Base-by-base conservation (phyloP, 768 basidiomycete species). In the Dendrothele bispora region DNA sequence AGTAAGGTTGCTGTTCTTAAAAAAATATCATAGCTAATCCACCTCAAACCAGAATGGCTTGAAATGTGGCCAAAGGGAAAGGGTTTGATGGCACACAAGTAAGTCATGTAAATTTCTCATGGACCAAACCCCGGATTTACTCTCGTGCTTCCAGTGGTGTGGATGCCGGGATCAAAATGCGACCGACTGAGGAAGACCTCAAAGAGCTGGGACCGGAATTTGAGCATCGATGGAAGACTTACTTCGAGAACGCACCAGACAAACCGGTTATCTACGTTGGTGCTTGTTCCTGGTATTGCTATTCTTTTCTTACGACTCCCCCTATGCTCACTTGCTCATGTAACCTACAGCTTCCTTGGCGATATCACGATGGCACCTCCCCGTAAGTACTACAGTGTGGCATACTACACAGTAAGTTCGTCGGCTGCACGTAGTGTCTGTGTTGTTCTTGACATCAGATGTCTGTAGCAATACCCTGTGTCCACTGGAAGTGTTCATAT, bases 101-200 rank as follows among this genome's bases (percentile, higher is more conserved):
- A 32, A 32, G 30, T 32, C n/a, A 10, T 32, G 30, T n/a, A 32
- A 10, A 32, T 32, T 10, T 32, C 10, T 10, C 10, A 32, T 32
- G n/a, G 30, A 32, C 10, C n/a, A 32, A 10, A n/a, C 10, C 30
- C n/a, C n/a, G 10, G 30, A 32, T n/a, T 14, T 21, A 21, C 39
- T 5, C 12, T 2, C 26, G 21, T 43, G 27, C 7, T 65, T 60
- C 32, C 43, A 72, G 71, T 41, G 67, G 60, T 2, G 48, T 64
- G 7, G 74, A 75, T 43, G 62, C 61, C 18, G 72, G 67, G 18
- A 52, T 66, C 49, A 74, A 73, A 48, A 48, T 73, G 20, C 70
- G 73, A 18, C 72, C 73, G 11, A 59, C 50, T 20, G 42, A 40
- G 18, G 53, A 61, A 1, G 72, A 75, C 20, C 58, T 70, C 18